These are phyloP conservation scores for Cucurbita pepo DNA, from an alignment of 306 rosid species.

Conservation along the genomic window DNA sequence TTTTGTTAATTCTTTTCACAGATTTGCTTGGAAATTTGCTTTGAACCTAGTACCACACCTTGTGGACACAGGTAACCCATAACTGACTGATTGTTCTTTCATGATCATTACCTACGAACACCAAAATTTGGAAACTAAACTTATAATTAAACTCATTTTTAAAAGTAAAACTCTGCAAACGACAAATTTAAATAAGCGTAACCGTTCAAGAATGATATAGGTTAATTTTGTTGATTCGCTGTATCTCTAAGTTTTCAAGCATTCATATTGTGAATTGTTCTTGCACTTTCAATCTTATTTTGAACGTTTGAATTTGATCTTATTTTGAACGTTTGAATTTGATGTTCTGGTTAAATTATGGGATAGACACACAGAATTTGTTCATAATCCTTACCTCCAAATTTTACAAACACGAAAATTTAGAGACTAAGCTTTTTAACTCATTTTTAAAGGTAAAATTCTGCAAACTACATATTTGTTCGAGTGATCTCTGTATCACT, in stretches of 20 bases:
- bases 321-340: neutral
- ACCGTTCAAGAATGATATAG: too few relatives aligned
- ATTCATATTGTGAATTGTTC: neutral
- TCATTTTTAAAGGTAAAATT: too few relatives aligned
- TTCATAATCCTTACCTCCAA: neutral
- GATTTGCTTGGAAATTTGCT: conserved; percentile 94
- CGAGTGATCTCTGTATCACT: too few relatives aligned
- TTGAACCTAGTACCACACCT: conserved; percentile 88
- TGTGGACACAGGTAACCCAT: conserved; percentile 83
- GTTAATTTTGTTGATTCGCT: too few relatives aligned
- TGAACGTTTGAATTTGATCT: too few relatives aligned
- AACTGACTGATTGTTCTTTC: neutral
- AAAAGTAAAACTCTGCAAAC: too few relatives aligned
- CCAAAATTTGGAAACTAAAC: neutral
- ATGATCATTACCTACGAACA: neutral
- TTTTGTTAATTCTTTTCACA: conserved; percentile 10
- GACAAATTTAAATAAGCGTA: too few relatives aligned
- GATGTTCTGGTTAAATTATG: neutral
- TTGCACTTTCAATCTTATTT: neutral
- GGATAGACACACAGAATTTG: too few relatives aligned
- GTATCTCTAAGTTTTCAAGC: too few relatives aligned
- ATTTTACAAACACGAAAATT: too few relatives aligned
- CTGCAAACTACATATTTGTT: too few relatives aligned
- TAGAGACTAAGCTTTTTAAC: neutral
- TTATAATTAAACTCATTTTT: neutral